Percentiles rank a stretch among this genome's conserved stretches.
These are phyloP conservation scores for Salix koriyanagi DNA, from an alignment of 345 rosid species.

Conservation along the genomic window DNA sequence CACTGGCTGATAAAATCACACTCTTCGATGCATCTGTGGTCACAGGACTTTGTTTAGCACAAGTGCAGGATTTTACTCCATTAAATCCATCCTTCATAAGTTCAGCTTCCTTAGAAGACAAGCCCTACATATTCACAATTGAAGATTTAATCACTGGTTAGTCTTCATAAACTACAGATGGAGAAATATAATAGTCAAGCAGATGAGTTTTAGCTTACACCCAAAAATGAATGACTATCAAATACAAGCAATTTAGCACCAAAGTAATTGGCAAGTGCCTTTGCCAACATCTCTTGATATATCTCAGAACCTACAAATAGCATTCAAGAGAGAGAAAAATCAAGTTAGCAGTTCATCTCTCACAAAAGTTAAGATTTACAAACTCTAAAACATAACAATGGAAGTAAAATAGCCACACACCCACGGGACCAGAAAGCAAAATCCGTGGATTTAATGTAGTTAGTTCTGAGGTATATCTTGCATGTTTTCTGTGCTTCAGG, in stretches of 20 bases:
- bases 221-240: conserved; percentile 73
- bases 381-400: neutral
- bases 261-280: conserved; percentile 78
- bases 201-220: conserved; percentile 49
- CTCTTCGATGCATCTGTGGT: conserved; percentile 44
- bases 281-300: conserved; percentile 86
- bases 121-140: conserved; percentile 44
- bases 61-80: conserved; percentile 53
- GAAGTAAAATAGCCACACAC: conserved; percentile 31
- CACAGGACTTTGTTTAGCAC: conserved; percentile 39
- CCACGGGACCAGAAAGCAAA: conserved; percentile 93
- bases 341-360: conserved; percentile 13
- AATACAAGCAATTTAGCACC: conserved; percentile 78
- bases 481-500: conserved; percentile 73
- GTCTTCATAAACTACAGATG: neutral
- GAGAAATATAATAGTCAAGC: conserved; percentile 7
- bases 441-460: conserved; percentile 73
- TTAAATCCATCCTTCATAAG: conserved; percentile 56
- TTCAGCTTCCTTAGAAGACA: conserved; percentile 79
- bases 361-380: neutral
- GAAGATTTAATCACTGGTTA: conserved; percentile 20
- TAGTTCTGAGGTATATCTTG: conserved; percentile 64
- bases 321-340: conserved; percentile 6
- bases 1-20: conserved; percentile 40
- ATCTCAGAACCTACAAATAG: conserved; percentile 71